Conservation (phyloP, 305 asterid species). For the Euphrasia arctica region DNA sequence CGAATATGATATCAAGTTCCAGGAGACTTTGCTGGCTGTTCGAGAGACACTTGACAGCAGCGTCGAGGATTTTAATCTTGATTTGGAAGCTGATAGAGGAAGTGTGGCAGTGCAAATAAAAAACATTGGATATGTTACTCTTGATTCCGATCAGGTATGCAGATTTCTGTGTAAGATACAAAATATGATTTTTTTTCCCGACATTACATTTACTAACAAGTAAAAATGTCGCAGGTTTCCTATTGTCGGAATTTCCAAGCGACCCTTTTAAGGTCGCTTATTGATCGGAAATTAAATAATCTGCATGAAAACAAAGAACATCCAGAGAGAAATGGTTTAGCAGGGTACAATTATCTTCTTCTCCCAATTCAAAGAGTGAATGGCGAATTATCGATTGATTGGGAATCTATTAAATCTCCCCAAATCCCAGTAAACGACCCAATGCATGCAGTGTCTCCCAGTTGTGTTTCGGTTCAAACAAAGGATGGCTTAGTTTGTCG, state of each 20-base stretch:
- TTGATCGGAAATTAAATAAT: conserved; percentile 43
- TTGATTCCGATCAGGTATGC: conserved; percentile 49
- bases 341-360: conserved; percentile 54
- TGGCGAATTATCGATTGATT: conserved; percentile 38
- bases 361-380: conserved; percentile 41
- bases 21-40: conserved; percentile 48
- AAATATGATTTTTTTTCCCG: conserved; percentile 9
- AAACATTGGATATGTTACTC: conserved; percentile 30
- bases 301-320: conserved; percentile 30
- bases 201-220: neutral
- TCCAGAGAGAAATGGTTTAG: conserved; percentile 21
- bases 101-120: conserved; percentile 32
- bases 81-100: conserved; percentile 55
- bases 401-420: conserved; percentile 48
- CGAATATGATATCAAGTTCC: conserved; percentile 40
- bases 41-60: conserved; percentile 43
- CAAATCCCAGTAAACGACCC: conserved; percentile 20
- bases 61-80: conserved; percentile 33
- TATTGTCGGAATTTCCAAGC: conserved; percentile 58
- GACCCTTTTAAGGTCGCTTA: conserved; percentile 47
- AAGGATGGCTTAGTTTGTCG: conserved; percentile 48
- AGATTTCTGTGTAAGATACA: conserved; percentile 6
- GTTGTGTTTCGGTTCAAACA: conserved; percentile 39
- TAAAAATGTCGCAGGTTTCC: conserved; percentile 42
- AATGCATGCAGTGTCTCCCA: conserved; percentile 19